Percentiles rank a stretch among this genome's conserved stretches.
Conservation (phyloP, 2,329 filamentous ascomycete species). For the Cladosporium sp. region DNA sequence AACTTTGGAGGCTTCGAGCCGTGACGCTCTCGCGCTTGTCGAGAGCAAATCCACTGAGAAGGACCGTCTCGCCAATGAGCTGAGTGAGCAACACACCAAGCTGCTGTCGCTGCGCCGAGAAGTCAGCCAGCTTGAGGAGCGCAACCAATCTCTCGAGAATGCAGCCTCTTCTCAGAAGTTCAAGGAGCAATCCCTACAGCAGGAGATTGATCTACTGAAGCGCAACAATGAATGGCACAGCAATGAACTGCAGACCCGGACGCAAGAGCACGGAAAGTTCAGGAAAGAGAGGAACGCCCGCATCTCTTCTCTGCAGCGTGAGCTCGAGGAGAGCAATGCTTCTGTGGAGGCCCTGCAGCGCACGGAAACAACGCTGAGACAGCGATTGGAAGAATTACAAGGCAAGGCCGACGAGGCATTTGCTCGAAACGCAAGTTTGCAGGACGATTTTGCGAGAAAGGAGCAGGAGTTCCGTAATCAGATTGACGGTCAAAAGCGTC, state of each 20-base stretch:
- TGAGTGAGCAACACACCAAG: constrained; percentile 83
- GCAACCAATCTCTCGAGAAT: constrained; percentile 73
- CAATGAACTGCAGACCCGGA: constrained; percentile 83
- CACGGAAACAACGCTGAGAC: constrained; percentile 72
- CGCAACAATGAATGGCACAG: constrained; percentile 93
- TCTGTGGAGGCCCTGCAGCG: constrained; percentile 71
- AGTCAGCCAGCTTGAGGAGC: constrained; percentile 73
- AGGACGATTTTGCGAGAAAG: constrained; percentile 73
- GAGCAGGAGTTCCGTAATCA: constrained; percentile 84
- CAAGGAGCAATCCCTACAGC: constrained; percentile 80
- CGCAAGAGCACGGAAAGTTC: constrained; percentile 77
- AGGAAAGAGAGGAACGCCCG: constrained; percentile 91
- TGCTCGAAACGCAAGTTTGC: constrained; percentile 73
- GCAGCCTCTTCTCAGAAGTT: constrained; percentile 77
- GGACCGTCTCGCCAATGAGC: constrained; percentile 76
- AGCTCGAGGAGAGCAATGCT: constrained; percentile 76
- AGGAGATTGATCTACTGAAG: constrained; percentile 82
- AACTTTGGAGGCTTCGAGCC: constrained; percentile 83
- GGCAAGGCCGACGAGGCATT: constrained; percentile 82
- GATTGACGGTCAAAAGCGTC: constrained; percentile 69
- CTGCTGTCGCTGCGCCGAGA: constrained; percentile 78
- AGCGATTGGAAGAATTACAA: constrained; percentile 75
- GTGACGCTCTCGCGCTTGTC: constrained; percentile 80
- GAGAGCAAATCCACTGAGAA: constrained; percentile 86
- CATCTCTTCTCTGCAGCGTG: constrained; percentile 79